Conservation (phyloP, 2,329 filamentous ascomycete species). For the Ceratocystis colombiana region DNA sequence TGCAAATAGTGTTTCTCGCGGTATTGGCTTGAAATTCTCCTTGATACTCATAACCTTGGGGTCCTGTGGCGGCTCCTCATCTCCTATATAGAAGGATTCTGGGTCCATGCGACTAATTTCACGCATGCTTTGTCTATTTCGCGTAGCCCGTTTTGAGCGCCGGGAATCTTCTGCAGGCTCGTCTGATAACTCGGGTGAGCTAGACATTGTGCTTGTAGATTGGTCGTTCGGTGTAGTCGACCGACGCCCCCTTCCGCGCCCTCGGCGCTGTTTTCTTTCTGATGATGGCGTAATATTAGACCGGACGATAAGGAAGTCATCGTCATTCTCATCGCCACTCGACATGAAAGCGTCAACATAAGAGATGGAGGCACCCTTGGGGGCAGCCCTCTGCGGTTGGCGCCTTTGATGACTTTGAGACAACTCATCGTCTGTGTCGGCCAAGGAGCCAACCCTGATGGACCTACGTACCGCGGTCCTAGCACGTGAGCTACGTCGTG, state of each 20-base stretch:
- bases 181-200: slow-evolving; percentile 35
- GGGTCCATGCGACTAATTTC: slow-evolving; percentile 50
- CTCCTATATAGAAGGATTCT: slow-evolving; percentile 44
- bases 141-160: slow-evolving; percentile 38
- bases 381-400: background rate
- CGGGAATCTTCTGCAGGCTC: slow-evolving; percentile 42
- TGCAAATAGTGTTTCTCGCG: slow-evolving; percentile 48
- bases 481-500: background rate
- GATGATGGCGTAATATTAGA: slow-evolving; percentile 32
- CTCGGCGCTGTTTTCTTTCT: background rate
- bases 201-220: slow-evolving; percentile 25
- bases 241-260: slow-evolving; percentile 9
- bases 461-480: slow-evolving; percentile 4
- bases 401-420: background rate
- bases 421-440: slow-evolving; percentile 5
- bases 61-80: slow-evolving; percentile 36
- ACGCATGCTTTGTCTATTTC: slow-evolving; percentile 34
- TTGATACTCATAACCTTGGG: slow-evolving; percentile 55
- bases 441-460: background rate
- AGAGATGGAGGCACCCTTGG: slow-evolving; percentile 10
- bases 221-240: slow-evolving; percentile 13
- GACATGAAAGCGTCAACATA: slow-evolving; percentile 19
- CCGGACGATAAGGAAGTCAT: slow-evolving; percentile 33
- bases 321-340: slow-evolving; percentile 32
- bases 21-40: slow-evolving; percentile 60